These are phyloP conservation scores for Nigrospora sphaerica DNA, from an alignment of 2,329 filamentous ascomycete species.

Conservation along the genomic window DNA sequence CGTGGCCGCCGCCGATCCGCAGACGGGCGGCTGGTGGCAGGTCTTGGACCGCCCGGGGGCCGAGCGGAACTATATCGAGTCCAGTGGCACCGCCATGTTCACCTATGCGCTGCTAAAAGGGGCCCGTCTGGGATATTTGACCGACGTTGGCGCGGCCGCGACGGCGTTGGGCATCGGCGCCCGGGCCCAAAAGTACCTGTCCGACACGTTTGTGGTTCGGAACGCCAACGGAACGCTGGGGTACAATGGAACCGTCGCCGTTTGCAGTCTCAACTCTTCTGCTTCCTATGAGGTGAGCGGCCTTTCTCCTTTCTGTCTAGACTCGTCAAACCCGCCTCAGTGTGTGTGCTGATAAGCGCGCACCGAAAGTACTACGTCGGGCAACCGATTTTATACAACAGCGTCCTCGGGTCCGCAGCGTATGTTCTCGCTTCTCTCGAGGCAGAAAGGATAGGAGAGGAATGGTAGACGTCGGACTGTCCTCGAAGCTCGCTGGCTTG, in stretches of 20 bases:
- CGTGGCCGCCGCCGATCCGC: conserved; percentile 14
- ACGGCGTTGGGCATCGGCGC: conserved; percentile 7
- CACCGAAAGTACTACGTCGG: conserved; percentile 25
- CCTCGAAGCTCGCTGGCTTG: no score
- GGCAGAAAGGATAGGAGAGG: conserved; percentile 14
- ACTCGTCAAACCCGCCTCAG: not conserved
- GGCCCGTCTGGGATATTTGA: conserved; percentile 24
- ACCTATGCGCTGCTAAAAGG: conserved; percentile 28
- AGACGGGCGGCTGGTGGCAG: conserved; percentile 29
- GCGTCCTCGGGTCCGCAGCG: conserved; percentile 27
- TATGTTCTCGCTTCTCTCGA: conserved; percentile 31
- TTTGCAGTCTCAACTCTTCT: conserved; percentile 34
- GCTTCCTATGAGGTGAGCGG: conserved; percentile 25
- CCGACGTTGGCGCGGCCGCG: not conserved
- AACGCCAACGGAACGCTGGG: conserved; percentile 18
- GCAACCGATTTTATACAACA: conserved; percentile 27
- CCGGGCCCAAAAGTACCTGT: conserved; percentile 15
- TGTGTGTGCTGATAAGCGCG: conserved; percentile 6
- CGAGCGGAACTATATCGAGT: conserved; percentile 21
- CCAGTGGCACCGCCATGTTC: conserved; percentile 21
- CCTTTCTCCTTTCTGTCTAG: not conserved
- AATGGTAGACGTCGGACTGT: no score
- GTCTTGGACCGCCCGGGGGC: conserved; percentile 20
- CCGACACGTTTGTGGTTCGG: conserved; percentile 15
- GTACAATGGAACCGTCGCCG: conserved; percentile 28